Base-by-base conservation (phyloP, 2,329 filamentous ascomycete species). In the Colletotrichum orbiculare region DNA sequence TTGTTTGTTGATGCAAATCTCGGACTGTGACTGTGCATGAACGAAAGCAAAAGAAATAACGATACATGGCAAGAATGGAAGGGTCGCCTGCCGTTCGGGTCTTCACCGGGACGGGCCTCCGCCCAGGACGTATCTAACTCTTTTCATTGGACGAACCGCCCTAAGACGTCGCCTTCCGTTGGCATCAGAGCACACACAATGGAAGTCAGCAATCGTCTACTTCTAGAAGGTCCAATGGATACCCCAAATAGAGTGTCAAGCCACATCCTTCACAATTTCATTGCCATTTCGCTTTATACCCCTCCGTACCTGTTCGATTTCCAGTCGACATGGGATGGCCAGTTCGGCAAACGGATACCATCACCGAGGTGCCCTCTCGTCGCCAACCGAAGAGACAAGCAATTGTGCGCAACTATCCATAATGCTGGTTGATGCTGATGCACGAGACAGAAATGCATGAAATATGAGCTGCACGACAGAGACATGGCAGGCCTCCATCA, bases 91-190 rank as follows among this genome's bases (percentile, higher is more conserved):
- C 55, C 55, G 55, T 42, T 46, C 56, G 62, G 62, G 62, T 57
- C 62, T 25, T 47, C 46, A 35, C 39, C 62, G 62, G 50, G 62
- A 61, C 57, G 62, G 62, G 62, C 62, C 62, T 61, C 62, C 62
- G 55, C 58, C 37, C 49, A 35, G 55, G 38, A 45, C 56, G 43
- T 46, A 34, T 35, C 56, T 43, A 15, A 42, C 49, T 17, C 35
- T 38, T 38, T 8, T 33, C 15, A 65, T 47, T 33, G 45, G 47
- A 12, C 15, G 25, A 39, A 34, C 13, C 12, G 17, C 13, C 42
- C 33, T 57, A 55, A 47, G 52, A 52, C 12, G 57, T 61, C 45
- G 57, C 53, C 50, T 50, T 43, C 43, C 42, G 45, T 61, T 52
- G 61, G 34, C 45, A 64, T 17, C 55, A 42, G 33, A 55, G 55